Evolutionary conservation across 2,329 filamentous ascomycete genomes (phyloP).

Genomic region (Elsinoe necatrix): DNA sequence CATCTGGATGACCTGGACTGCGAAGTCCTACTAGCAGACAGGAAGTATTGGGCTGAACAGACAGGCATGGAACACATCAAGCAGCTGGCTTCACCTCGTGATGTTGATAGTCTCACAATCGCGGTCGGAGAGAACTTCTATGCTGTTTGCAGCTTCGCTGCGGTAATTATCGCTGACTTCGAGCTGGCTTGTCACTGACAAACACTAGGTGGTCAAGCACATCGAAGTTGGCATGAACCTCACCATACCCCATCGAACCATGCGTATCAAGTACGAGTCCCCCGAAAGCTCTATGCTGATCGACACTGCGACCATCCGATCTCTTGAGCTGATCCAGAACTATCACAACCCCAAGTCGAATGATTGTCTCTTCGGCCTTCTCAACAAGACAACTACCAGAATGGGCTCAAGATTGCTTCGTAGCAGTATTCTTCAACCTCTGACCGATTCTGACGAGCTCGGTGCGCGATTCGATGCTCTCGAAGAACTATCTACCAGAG

Average conservation of each 20-base stretch:
- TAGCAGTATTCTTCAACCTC: constrained; percentile 81
- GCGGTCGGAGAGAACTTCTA: constrained; percentile 77
- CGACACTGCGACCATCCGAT: constrained; percentile 76
- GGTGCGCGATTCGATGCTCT: constrained; percentile 69
- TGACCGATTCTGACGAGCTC: constrained; percentile 62
- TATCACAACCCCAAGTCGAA: constrained; percentile 67
- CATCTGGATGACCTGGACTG: constrained; percentile 54
- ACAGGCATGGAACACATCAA: constrained; percentile 70
- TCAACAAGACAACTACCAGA: constrained; percentile 77
- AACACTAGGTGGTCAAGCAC: constrained; percentile 76
- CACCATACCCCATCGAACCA: constrained; percentile 66
- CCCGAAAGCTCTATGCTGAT: constrained; percentile 95
- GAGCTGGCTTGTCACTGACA: too few relatives aligned
- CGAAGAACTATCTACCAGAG: constrained; percentile 69
- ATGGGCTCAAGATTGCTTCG: constrained; percentile 82
- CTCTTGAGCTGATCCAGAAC: constrained; percentile 86
- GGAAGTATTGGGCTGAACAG: constrained; percentile 75
- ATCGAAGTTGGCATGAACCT: constrained; percentile 61
- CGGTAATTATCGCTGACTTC: constrained; percentile 48
- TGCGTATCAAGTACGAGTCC: constrained; percentile 78
- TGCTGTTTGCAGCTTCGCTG: constrained; percentile 74
- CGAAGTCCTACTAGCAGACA: constrained; percentile 56
- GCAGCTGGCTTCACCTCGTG: constrained; percentile 68
- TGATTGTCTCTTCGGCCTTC: constrained; percentile 71
- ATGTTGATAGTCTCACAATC: constrained; percentile 72